A percentile compares a stretch with the other conserved stretches of the same genome.
Conservation (phyloP, 352 stramenopile genomes). For the Phytophthora pluvialis region DNA sequence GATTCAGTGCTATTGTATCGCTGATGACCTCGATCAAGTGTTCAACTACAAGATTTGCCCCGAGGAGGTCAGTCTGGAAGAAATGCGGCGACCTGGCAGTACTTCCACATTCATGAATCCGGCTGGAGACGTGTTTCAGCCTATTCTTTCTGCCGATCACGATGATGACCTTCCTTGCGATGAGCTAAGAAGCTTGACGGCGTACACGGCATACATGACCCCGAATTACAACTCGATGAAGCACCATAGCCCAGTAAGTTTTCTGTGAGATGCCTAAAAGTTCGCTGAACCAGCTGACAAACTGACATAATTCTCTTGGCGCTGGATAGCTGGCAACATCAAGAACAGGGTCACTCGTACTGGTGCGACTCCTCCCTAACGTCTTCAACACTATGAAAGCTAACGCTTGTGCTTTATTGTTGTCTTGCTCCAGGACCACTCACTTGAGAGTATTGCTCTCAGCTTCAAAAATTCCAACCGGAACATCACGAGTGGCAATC, state of each 20-base stretch:
- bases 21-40: constrained; percentile 77
- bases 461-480: constrained; percentile 47
- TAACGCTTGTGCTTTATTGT: neutral
- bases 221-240: constrained; percentile 46
- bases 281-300: constrained; percentile 1
- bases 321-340: constrained; percentile 36
- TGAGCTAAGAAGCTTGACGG: constrained; percentile 55
- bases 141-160: constrained; percentile 33
- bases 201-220: constrained; percentile 56
- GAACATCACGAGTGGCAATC: constrained; percentile 43
- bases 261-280: neutral
- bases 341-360: constrained; percentile 51
- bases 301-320: constrained; percentile 9
- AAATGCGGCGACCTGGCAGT: constrained; percentile 38
- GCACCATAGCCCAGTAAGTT: constrained; percentile 36
- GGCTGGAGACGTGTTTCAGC: constrained; percentile 63
- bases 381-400: neutral
- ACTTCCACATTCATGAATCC: constrained; percentile 52
- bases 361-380: constrained; percentile 37
- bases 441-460: constrained; percentile 63
- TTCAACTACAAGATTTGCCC: constrained; percentile 64
- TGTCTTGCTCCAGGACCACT: constrained; percentile 54
- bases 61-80: constrained; percentile 51
- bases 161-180: constrained; percentile 39
- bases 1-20: constrained; percentile 89